Base-by-base conservation (phyloP, 495 filamentous ascomycete genomes). In the Daldinia concentrica region DNA sequence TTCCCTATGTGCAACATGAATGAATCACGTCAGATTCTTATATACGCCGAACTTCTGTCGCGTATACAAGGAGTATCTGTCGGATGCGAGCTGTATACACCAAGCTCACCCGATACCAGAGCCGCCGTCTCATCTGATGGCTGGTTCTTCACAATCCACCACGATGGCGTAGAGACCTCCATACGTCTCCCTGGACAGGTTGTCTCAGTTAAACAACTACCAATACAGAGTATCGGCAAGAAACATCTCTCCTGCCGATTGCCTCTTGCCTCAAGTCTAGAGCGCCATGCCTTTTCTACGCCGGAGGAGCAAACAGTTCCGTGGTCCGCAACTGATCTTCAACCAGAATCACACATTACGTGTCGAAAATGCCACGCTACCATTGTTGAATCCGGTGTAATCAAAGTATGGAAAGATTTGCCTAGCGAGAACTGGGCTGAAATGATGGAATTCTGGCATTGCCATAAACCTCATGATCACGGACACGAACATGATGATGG, bases 381-480 rank as follows among this genome's bases (percentile, higher is more conserved):
- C 2, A 43, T 92, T 29, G 75, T 93, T 7, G 56, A 74, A 3
- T 48, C 62, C 6, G 81, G 80, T 3, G 71, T 55, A 4, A 74
- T 91, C 27, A 79, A 79, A 71, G 80, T 79, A n/a, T 99, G 96
- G 95, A 97, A 94, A 79, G 94, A 98, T 74, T 84, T 99, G 4
- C 95, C 95, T 0, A 97, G 93, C 71, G 93, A 94, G 65, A 95
- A 97, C 74, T 99, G 95, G 95, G 95, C 95, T 1, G 95, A 99
- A 79, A 98, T 98, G 96, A 99, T 99, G 95, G 95, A 99, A 77
- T 97, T 98, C 72, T 99, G 95, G 95, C 95, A 99, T 79, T 99
- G 95, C 76, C 95, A 99, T 78, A 98, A 98, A 76, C 95, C 93
- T 48, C 81, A 88, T 62, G 81, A 81, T 5, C 80, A 85, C 39